A percentile compares a stretch with the other conserved stretches of the same genome.
These are phyloP conservation scores for Jaltomata sinuosa DNA, from an alignment of 257 asterid genomes.

Conservation along the genomic window DNA sequence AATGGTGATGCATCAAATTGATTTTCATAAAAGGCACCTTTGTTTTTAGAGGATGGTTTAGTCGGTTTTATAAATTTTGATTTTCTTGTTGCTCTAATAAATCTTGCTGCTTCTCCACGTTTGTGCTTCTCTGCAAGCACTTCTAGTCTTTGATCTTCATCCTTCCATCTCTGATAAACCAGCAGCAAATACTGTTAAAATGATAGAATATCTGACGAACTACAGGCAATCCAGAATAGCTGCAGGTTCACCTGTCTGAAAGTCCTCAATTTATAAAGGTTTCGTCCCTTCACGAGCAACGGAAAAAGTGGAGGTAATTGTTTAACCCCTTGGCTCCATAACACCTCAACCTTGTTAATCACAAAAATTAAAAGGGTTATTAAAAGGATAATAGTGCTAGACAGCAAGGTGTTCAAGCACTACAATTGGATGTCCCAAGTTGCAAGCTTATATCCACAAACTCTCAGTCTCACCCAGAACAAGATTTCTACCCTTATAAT, in stretches of 20 bases:
- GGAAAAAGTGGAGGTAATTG: conserved; percentile 47
- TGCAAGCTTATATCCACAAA: background rate
- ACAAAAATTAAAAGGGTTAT: background rate
- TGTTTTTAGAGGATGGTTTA: conserved; percentile 13
- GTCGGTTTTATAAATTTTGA: conserved; percentile 12
- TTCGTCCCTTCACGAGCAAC: conserved; percentile 74
- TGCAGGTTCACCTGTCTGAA: conserved; percentile 51
- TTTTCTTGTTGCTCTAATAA: conserved; percentile 36
- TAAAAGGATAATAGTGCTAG: background rate
- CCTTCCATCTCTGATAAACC: conserved; percentile 46
- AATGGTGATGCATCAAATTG: background rate
- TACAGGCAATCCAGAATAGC: background rate
- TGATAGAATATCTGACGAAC: background rate
- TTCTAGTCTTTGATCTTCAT: conserved; percentile 43
- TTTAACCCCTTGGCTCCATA: conserved; percentile 65
- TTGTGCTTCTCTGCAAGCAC: conserved; percentile 68
- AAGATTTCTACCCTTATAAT: background rate
- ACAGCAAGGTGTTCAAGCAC: background rate
- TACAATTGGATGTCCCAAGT: background rate
- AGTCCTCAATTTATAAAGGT: conserved; percentile 55
- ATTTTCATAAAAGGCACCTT: conserved; percentile 17
- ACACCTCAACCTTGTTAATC: conserved; percentile 58
- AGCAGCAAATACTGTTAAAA: background rate
- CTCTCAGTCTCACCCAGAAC: background rate
- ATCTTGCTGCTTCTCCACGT: conserved; percentile 74